phyloP scores from a whole-genome alignment of 495 filamentous ascomycete species.

The Friedmanniomyces simplex region DNA sequence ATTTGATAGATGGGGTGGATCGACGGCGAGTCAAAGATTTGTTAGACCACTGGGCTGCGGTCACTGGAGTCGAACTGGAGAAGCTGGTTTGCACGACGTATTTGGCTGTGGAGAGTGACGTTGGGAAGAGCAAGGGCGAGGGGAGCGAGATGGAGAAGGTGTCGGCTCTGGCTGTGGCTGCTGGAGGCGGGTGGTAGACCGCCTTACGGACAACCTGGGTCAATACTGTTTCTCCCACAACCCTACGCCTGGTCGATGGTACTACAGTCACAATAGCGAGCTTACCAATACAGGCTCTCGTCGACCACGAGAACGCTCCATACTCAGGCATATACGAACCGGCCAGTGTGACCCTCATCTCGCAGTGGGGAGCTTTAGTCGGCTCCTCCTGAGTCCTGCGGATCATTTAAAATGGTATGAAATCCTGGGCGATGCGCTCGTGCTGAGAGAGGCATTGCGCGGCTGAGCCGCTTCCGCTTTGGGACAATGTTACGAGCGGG shows the following conservation, averaged over 20 bases:
- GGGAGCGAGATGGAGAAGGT: slow-evolving; percentile 63
- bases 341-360: no score
- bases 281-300: no score
- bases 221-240: no score
- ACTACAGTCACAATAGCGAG: no score
- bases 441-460: no score
- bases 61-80: slow-evolving; percentile 58
- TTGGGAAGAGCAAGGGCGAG: slow-evolving; percentile 60
- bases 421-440: background rate
- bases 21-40: slow-evolving; percentile 40
- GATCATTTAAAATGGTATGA: background rate
- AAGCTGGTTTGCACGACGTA: slow-evolving; percentile 77
- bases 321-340: no score
- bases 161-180: slow-evolving; percentile 80
- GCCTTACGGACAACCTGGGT: no score
- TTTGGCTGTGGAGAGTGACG: slow-evolving; percentile 85
- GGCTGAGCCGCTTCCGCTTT: no score
- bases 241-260: no score
- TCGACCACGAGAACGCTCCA: no score
- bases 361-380: no score
- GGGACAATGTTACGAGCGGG: background rate
- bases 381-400: background rate
- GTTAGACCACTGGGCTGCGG: slow-evolving; percentile 60
- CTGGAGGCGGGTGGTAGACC: slow-evolving; percentile 86
- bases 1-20: slow-evolving; percentile 44